Base-by-base conservation (phyloP, 208 protist species). In the Acanthamoeba polyphaga region DNA sequence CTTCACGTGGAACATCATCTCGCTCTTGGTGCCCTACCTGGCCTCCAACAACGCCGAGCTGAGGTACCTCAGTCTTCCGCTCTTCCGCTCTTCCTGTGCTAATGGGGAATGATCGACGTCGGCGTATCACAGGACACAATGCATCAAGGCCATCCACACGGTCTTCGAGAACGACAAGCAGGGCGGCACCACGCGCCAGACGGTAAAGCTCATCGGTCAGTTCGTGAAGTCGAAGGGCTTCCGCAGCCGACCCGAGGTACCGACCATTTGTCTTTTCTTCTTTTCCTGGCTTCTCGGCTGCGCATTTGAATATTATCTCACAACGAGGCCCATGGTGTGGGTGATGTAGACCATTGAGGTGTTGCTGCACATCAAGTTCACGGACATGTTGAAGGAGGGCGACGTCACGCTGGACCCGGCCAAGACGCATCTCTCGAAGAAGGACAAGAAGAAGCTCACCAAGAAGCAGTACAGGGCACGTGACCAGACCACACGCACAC, bases 1-100 rank as follows among this genome's bases (percentile, higher is more conserved):
- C 92, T 96, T 96, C 62, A 53, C 82, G 32, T 95, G 93, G 1
- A 96, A 96, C 90, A 58, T 96, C 43, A 95, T 96, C 3, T 91
- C 95, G 0, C 76, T 95, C 13, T 53, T 78, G 27, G 24, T 80
- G 58, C 90, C 93, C 76, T 94, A 94, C 70, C 62, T 95, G n/a
- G 72, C 93, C 9, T 92, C 53, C 51, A 93, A 94, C 89, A 94
- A 76, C 70, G 24, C 46, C 62, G 89, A 94, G 53, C 68, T 84
- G 51, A 22, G 51, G 51, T 58, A 66, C 74, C 13, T 22, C 32
- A 66, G 1, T 8, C 12, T n/a, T n/a, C 9, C 5, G 12, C 27
- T 66, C 27, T 66, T 66, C 3, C 5, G 72, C 72, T 10, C 32
- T 29, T 1, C 9, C 13, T 19, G 10, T 29, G 34, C 24, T 58